These are phyloP conservation scores for Penicillium sp. DNA, from an alignment of 2,329 filamentous ascomycete species.

Conservation along the genomic window DNA sequence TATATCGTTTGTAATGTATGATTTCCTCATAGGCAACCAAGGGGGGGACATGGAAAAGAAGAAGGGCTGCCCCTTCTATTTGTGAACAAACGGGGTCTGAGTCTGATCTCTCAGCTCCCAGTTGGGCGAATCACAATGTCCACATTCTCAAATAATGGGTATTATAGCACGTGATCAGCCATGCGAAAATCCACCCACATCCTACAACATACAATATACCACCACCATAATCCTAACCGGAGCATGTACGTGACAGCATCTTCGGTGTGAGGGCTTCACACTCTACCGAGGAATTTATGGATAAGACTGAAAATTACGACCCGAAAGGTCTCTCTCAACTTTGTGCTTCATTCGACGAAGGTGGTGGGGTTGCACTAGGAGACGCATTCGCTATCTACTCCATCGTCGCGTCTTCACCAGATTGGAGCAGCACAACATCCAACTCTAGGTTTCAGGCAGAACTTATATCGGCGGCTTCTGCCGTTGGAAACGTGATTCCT, in stretches of 20 bases:
- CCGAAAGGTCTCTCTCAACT: not conserved
- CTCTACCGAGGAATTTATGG: not conserved
- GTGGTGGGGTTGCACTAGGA: slow-evolving; percentile 9
- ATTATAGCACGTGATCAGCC: not conserved
- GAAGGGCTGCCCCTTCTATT: too few species aligned
- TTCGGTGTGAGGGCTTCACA: not conserved
- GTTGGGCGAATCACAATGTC: too few species aligned
- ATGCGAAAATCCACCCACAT: not conserved
- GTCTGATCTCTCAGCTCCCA: too few species aligned
- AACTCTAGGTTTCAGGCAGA: not conserved
- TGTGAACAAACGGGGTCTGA: too few species aligned
- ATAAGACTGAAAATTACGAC: not conserved
- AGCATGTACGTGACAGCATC: not conserved
- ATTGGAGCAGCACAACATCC: not conserved
- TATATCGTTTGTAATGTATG: too few species aligned
- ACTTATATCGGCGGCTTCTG: not conserved
- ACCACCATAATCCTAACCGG: not conserved
- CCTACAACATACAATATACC: too few species aligned
- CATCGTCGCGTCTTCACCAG: slow-evolving; percentile 3
- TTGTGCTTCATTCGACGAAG: slow-evolving; percentile 7
- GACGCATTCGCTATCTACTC: slow-evolving; percentile 14
- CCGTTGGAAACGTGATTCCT: not conserved
- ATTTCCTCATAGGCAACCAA: too few species aligned
- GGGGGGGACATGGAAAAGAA: too few species aligned
- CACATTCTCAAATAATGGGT: too few species aligned